A percentile compares a stretch with the other conserved stretches of the same genome.
Evolutionary conservation across 108 stramenopile genomes (phyloP).

Genomic region (Fistulifera solaris): DNA sequence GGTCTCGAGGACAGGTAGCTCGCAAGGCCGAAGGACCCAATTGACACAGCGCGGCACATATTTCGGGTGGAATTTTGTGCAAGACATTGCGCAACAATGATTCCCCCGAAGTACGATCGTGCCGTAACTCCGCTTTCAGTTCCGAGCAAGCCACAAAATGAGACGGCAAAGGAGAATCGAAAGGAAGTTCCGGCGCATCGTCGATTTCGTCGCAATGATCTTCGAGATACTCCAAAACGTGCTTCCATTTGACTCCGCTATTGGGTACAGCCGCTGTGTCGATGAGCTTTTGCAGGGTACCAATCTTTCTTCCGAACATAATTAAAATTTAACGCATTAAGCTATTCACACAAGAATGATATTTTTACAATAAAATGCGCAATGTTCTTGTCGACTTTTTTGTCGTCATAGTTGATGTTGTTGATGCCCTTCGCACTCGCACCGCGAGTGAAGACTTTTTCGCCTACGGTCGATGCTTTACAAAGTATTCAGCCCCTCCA

Average conservation of each 20-base stretch:
- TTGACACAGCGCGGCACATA: conserved; percentile 48
- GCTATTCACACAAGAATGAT: no score
- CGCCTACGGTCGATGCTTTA: no score
- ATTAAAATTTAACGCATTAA: no score
- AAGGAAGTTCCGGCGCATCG: conserved; percentile 8
- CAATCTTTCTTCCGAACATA: background rate
- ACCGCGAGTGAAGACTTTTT: no score
- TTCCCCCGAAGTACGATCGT: conserved; percentile 23
- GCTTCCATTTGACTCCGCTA: conserved; percentile 20
- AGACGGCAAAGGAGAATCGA: conserved; percentile 38
- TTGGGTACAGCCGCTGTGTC: background rate
- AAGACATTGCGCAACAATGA: conserved; percentile 18
- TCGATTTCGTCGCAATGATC: conserved; percentile 20
- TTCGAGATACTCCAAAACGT: conserved; percentile 35
- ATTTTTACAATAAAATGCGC: no score
- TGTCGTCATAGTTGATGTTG: no score
- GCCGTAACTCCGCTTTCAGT: conserved; percentile 25
- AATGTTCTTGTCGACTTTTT: no score
- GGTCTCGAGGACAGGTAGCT: conserved; percentile 22
- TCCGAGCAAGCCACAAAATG: conserved; percentile 22
- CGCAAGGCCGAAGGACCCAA: conserved; percentile 28
- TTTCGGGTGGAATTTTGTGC: conserved; percentile 19
- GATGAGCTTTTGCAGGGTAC: conserved; percentile 1
- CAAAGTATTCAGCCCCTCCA: no score
- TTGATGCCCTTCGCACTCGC: no score